Evolutionary conservation across 106 monocot species (phyloP), one percentile per base, ranked within the genome.

Genomic region (Dactylorhiza incarnata): DNA sequence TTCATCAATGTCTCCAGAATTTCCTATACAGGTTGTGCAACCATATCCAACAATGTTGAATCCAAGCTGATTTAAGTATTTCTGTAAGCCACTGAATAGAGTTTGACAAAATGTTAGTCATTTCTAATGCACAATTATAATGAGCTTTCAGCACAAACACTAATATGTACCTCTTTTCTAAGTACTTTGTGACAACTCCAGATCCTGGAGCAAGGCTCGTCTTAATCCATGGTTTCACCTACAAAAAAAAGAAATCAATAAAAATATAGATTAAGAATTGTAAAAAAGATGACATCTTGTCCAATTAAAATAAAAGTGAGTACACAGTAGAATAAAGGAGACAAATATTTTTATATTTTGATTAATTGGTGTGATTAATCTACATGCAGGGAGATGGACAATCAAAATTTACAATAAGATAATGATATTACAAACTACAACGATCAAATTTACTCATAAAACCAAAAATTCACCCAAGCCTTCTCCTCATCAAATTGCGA

Each of bases 181-280:
- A 75, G 76, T 94, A 94, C 56, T 89, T 91, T 63, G 84, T 89
- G 10, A 89, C 94, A 82, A 91, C 94, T 72, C 94, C 94, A 53
- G 94, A 94, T 72, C 94, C 94, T 73, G 94, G 94, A 59, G 94
- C 94, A 76, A 94, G 91, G 77, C 94, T 94, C 1, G 94, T 94
- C 73, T 94, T 94, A 68, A 94, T 94, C 94, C 94, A 94, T 82
- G 94, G 94, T 72, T 94, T 94, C 67, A 94, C 87, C 94, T 94
- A 70, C 10, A 45, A 70, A 70, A 70, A 68, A 5, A 17, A 16
- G 25, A 24, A 65, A 24, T 11, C 22, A 9, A 26, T 12, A 66
- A n/a, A 2, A 66, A 66, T 14, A 37, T 12, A 26, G 9, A 26
- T 29, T 66, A 66, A 66, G 23, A 13, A 66, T 37, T 37, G 66